Conservation (phyloP, 139 green algal species). For the Chlamydomonas sphaeroides region DNA sequence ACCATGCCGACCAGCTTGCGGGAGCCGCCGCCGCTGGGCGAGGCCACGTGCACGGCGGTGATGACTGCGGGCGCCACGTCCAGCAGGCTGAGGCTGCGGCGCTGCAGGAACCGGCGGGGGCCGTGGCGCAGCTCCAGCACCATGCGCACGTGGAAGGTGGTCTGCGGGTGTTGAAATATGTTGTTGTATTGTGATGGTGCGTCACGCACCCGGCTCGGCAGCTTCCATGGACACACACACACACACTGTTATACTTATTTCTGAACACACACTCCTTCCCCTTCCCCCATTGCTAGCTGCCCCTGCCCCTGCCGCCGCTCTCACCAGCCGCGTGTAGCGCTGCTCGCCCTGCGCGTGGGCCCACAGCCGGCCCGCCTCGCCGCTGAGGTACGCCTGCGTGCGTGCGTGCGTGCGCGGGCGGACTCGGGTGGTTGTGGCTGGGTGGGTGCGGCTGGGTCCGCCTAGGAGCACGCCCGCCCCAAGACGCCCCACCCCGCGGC, state of each 20-base stretch:
- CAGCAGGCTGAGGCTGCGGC: slow-evolving; percentile 5
- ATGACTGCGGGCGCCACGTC: slow-evolving; percentile 1
- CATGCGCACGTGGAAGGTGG: slow-evolving; percentile 18
- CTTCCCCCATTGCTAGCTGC: background rate
- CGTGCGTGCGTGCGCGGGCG: too few species aligned
- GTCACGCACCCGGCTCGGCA: too few species aligned
- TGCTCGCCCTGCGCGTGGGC: background rate
- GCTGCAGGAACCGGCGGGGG: background rate
- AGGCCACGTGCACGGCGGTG: background rate
- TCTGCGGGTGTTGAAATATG: too few species aligned
- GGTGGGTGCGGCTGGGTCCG: too few species aligned
- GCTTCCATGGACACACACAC: too few species aligned
- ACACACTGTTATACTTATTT: too few species aligned
- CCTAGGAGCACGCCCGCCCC: too few species aligned
- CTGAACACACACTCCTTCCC: too few species aligned
- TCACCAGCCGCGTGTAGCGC: slow-evolving; percentile 27
- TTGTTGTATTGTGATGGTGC: too few species aligned
- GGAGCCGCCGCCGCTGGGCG: background rate
- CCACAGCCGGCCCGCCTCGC: slow-evolving; percentile 23
- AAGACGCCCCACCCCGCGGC: too few species aligned
- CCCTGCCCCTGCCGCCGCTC: background rate
- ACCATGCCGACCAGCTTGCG: background rate
- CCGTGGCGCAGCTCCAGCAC: slow-evolving; percentile 13
- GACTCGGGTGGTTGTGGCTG: too few species aligned
- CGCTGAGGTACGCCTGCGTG: slow-evolving; percentile 7